These are phyloP conservation scores for Pisolithus tinctorius DNA, from an alignment of 768 basidiomycete genomes.

Conservation along the genomic window DNA sequence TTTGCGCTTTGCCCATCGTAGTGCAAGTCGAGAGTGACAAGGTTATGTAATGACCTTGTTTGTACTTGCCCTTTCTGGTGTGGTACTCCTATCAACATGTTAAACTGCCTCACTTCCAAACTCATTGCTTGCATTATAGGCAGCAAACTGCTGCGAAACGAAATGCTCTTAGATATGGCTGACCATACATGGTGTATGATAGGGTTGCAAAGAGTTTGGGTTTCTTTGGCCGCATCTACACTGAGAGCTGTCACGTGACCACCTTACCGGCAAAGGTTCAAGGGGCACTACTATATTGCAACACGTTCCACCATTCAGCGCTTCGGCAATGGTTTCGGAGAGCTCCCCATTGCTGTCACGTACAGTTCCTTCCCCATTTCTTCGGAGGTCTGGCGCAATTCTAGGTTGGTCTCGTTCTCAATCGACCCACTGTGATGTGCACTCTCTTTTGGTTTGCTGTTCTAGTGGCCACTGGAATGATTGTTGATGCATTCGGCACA, in stretches of 20 bases:
- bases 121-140: no score
- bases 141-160: no score
- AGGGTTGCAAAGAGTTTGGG: no score
- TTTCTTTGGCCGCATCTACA: no score
- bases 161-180: no score
- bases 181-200: no score
- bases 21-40: background rate
- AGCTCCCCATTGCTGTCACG: constrained; percentile 23
- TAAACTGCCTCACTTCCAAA: no score
- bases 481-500: constrained; percentile 62
- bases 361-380: constrained; percentile 12
- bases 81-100: no score
- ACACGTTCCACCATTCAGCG: background rate
- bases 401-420: constrained; percentile 27
- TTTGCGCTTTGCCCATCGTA: constrained; percentile 72
- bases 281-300: no score
- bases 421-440: background rate
- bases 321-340: background rate
- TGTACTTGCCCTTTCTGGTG: background rate
- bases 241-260: no score
- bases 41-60: no score
- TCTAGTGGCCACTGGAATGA: constrained; percentile 44
- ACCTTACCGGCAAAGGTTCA: no score
- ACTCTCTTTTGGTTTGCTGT: background rate
- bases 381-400: constrained; percentile 39